Percentiles rank a stretch among this genome's conserved stretches.
These are phyloP conservation scores for Malassezia restricta DNA, from an alignment of 1,284 basidiomycete species.

Conservation along the genomic window DNA sequence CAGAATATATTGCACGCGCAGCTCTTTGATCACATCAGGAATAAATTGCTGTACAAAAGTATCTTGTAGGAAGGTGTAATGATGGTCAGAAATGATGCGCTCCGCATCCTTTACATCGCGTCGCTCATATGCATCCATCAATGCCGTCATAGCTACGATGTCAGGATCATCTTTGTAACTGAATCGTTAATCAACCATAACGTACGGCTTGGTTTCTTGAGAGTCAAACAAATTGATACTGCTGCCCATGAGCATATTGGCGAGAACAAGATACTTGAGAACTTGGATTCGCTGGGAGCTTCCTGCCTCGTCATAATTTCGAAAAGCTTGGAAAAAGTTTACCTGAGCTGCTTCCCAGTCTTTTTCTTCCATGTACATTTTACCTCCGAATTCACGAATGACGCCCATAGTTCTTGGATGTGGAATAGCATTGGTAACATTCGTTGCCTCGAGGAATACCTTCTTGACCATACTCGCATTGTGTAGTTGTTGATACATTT, in stretches of 20 bases:
- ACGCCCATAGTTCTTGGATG: conserved; percentile 98
- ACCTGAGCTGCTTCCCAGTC: conserved; percentile 93
- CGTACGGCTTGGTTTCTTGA: conserved; percentile 93
- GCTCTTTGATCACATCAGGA: conserved; percentile 78
- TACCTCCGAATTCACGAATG: conserved; percentile 96
- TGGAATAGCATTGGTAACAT: conserved; percentile 88
- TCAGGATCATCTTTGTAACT: conserved; percentile 92
- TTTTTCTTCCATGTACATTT: conserved; percentile 99
- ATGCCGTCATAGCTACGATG: conserved; percentile 93
- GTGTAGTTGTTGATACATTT: conserved; percentile 94
- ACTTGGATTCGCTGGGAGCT: conserved; percentile 93
- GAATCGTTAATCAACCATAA: conserved; percentile 17
- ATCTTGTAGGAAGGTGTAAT: conserved; percentile 85
- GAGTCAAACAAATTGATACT: conserved; percentile 99
- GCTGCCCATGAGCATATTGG: conserved; percentile 95
- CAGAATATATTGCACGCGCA: conserved; percentile 89
- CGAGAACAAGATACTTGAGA: conserved; percentile 91
- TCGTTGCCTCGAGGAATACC: conserved; percentile 52
- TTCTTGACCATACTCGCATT: conserved; percentile 85
- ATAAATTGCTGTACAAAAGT: conserved; percentile 84
- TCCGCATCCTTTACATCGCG: conserved; percentile 92
- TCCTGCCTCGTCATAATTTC: conserved; percentile 95
- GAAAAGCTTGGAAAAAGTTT: conserved; percentile 97
- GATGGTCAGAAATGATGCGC: conserved; percentile 82
- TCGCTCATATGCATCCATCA: conserved; percentile 89